A percentile compares a stretch with the other conserved stretches of the same genome.
Evolutionary conservation across 352 stramenopile genomes (phyloP).

Genomic region (Globisporangium canariense): DNA sequence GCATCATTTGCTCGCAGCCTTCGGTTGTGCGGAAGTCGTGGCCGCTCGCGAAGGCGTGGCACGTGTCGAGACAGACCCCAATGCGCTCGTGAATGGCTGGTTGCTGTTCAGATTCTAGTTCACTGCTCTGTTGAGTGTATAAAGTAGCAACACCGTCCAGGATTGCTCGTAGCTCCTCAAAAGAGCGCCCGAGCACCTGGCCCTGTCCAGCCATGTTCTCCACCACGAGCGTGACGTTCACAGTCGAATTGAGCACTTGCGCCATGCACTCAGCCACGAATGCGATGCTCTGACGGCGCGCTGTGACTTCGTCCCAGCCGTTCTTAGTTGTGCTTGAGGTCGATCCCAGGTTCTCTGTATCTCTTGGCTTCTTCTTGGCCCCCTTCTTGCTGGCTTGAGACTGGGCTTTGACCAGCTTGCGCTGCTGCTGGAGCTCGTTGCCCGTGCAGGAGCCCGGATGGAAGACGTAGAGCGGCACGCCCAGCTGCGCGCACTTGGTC

Average conservation of each 20-base stretch:
- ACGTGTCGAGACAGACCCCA: conserved; percentile 46
- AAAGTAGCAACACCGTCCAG: conserved; percentile 19
- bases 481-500: conserved; percentile 31
- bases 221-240: conserved; percentile 29
- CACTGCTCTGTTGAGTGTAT: not conserved
- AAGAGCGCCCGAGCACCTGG: conserved; percentile 31
- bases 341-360: not conserved
- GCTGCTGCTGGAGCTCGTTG: conserved; percentile 7
- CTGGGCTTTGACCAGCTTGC: conserved; percentile 8
- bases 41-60: conserved; percentile 38
- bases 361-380: conserved; percentile 4
- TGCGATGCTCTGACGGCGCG: conserved; percentile 18
- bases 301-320: not conserved
- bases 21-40: conserved; percentile 19
- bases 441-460: conserved; percentile 36
- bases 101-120: not conserved
- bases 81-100: conserved; percentile 13
- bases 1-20: conserved; percentile 35
- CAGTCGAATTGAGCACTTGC: conserved; percentile 24
- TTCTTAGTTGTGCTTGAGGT: not conserved
- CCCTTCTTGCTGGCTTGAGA: conserved; percentile 6
- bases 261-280: conserved; percentile 32
- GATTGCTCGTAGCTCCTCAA: conserved; percentile 33
- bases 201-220: conserved; percentile 50
- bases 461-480: conserved; percentile 39